phyloP scores from a whole-genome alignment of 345 rosid species.

The Brassica incana region DNA sequence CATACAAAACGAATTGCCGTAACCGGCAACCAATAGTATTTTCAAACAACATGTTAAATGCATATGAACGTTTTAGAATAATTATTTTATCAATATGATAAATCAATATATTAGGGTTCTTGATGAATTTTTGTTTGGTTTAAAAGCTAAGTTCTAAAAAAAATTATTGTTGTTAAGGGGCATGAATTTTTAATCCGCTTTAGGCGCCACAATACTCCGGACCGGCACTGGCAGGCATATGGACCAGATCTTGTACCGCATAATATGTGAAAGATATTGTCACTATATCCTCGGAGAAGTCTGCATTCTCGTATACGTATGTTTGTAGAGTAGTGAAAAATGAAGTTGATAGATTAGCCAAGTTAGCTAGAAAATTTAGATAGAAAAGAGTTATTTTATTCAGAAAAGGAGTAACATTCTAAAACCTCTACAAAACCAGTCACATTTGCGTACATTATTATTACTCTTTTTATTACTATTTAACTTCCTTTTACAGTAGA shows the following conservation, averaged over 20 bases:
- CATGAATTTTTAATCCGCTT: too few species aligned
- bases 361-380: background rate
- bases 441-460: constrained; percentile 13
- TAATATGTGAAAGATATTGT: background rate
- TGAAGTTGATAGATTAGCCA: background rate
- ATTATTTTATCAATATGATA: too few species aligned
- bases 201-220: too few species aligned
- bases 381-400: background rate
- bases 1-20: too few species aligned
- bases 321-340: background rate
- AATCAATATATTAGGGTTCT: too few species aligned
- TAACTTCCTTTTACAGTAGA: constrained; percentile 16
- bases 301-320: background rate
- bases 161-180: too few species aligned
- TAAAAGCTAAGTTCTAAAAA: too few species aligned
- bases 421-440: constrained; percentile 38
- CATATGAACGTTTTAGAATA: too few species aligned
- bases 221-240: too few species aligned
- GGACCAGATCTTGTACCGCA: background rate
- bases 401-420: background rate
- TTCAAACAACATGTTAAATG: too few species aligned
- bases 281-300: background rate
- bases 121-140: too few species aligned
- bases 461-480: constrained; percentile 12
- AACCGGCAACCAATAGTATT: too few species aligned